These are phyloP conservation scores for Debaryomyces fabryi DNA, from an alignment of 1,139 yeast species.

Conservation along the genomic window DNA sequence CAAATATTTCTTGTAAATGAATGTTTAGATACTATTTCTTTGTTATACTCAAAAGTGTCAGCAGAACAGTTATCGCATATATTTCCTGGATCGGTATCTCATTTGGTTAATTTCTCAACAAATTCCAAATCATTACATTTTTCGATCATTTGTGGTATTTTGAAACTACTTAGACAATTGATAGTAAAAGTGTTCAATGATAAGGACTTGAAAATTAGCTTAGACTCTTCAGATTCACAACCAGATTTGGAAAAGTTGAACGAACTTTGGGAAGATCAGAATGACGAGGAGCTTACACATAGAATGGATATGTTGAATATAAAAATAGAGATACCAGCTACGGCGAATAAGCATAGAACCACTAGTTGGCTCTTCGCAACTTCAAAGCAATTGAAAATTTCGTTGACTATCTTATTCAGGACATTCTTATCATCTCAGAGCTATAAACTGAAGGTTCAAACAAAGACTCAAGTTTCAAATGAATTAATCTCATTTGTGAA, in stretches of 20 bases:
- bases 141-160: constrained; percentile 22
- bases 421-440: constrained; percentile 19
- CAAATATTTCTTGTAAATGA: constrained; percentile 17
- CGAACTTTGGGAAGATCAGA: constrained; percentile 21
- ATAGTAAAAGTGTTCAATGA: constrained; percentile 34
- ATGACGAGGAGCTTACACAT: constrained; percentile 1
- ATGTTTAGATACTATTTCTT: constrained; percentile 19
- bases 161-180: constrained; percentile 26
- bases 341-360: constrained; percentile 41
- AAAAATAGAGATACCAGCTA: constrained; percentile 5
- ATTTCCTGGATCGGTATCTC: constrained; percentile 44
- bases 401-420: constrained; percentile 40
- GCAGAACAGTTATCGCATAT: constrained; percentile 39
- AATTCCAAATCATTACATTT: constrained; percentile 28
- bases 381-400: constrained; percentile 56
- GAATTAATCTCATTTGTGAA: constrained; percentile 27
- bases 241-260: constrained; percentile 20
- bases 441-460: constrained; percentile 23
- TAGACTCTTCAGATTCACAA: constrained; percentile 2
- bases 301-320: constrained; percentile 11
- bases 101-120: constrained; percentile 32
- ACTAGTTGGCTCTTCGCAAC: constrained; percentile 68
- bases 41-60: constrained; percentile 22
- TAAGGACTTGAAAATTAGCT: constrained; percentile 4
- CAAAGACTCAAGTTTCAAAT: constrained; percentile 26